Evolutionary conservation across 2,329 filamentous ascomycete species (phyloP).

Genomic region (Diaporthe destruens): DNA sequence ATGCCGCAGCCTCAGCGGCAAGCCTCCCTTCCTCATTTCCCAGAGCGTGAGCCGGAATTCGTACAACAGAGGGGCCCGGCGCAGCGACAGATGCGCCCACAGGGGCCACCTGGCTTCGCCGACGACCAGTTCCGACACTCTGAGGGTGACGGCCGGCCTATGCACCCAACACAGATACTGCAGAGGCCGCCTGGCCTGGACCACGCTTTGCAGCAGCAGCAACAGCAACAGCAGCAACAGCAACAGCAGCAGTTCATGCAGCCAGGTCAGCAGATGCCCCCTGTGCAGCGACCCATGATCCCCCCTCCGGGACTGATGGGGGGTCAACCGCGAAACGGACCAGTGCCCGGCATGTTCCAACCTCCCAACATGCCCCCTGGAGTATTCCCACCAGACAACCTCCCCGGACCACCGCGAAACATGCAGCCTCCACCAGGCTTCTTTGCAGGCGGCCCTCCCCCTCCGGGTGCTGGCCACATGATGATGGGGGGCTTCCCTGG

Average conservation of each 20-base stretch:
- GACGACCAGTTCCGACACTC: constrained; percentile 65
- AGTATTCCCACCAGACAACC: constrained; percentile 62
- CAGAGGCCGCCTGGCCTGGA: constrained; percentile 74
- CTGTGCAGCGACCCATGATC: constrained; percentile 62
- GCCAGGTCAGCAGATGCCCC: constrained; percentile 57
- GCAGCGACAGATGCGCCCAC: constrained; percentile 58
- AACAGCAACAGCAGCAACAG: constrained; percentile 58
- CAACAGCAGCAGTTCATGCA: constrained; percentile 52
- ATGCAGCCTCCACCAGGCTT: constrained; percentile 70
- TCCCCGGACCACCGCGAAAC: constrained; percentile 57
- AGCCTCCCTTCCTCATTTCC: constrained; percentile 59
- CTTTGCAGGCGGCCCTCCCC: constrained; percentile 61
- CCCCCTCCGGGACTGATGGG: constrained; percentile 68
- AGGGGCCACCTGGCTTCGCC: constrained; percentile 64
- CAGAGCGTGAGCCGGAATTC: constrained; percentile 64
- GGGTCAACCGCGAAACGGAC: constrained; percentile 59
- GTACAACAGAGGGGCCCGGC: constrained; percentile 54
- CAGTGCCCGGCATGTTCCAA: constrained; percentile 68
- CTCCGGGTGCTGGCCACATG: constrained; percentile 59
- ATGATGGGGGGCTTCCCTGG: constrained; percentile 68
- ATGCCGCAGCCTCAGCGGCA: constrained; percentile 65
- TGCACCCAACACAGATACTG: constrained; percentile 73
- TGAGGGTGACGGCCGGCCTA: constrained; percentile 61
- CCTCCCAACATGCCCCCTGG: constrained; percentile 71
- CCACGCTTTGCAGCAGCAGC: constrained; percentile 64